Evolutionary conservation across 192 early-diverging fungal genomes (phyloP).

Genomic region (Backusella liffmaniae): DNA sequence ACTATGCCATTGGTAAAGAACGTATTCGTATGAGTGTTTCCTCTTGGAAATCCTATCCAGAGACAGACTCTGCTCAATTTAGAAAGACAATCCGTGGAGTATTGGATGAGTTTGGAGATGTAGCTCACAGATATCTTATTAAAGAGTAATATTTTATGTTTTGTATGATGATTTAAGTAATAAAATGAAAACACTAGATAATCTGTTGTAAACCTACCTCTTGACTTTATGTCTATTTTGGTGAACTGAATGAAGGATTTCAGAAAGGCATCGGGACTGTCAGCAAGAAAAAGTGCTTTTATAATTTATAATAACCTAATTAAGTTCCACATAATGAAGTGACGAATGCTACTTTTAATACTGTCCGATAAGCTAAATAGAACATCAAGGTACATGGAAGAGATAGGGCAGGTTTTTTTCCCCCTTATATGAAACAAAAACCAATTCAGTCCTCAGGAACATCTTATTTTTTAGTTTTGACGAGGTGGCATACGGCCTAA

Average conservation of each 20-base stretch:
- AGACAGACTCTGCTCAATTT: conserved; percentile 55
- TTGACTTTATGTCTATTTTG: too few relatives aligned
- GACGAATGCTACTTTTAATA: too few relatives aligned
- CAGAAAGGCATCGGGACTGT: too few relatives aligned
- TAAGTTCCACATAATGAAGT: too few relatives aligned
- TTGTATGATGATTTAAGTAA: neutral
- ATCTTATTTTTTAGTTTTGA: too few relatives aligned
- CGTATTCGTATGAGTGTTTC: conserved; percentile 74
- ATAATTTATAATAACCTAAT: too few relatives aligned
- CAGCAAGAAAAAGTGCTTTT: too few relatives aligned
- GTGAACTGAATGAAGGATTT: too few relatives aligned
- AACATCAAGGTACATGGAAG: too few relatives aligned
- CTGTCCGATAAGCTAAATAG: too few relatives aligned
- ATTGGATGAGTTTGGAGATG: conserved; percentile 59
- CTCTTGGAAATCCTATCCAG: conserved; percentile 43
- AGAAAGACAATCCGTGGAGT: conserved; percentile 56
- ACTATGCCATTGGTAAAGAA: conserved; percentile 70
- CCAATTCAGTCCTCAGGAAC: neutral
- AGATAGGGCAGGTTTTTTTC: neutral
- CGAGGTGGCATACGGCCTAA: too few relatives aligned
- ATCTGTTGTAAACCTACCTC: neutral
- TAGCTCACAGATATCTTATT: conserved; percentile 14
- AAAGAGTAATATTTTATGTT: neutral
- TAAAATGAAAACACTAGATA: neutral
- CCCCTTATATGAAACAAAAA: neutral